These are phyloP conservation scores for Firmiana major DNA, from an alignment of 345 rosid species.

Conservation along the genomic window DNA sequence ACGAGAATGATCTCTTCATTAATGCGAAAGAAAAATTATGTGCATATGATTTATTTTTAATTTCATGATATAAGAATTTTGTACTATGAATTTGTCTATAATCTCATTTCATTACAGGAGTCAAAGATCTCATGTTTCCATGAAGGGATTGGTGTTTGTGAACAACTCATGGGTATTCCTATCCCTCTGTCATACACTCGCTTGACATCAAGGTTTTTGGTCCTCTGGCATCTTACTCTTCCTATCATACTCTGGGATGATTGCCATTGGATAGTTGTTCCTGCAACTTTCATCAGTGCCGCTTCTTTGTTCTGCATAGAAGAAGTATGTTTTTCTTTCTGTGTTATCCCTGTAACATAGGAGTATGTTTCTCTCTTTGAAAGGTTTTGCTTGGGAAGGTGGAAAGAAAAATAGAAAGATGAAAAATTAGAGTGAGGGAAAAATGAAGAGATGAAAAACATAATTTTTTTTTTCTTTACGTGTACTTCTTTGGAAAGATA, in stretches of 20 bases:
- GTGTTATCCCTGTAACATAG: neutral
- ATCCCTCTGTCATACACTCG: conserved; percentile 92
- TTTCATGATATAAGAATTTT: too few relatives aligned
- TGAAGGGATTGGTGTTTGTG: conserved; percentile 84
- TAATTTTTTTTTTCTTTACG: too few relatives aligned
- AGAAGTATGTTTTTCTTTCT: conserved; percentile 30
- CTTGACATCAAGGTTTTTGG: conserved; percentile 82
- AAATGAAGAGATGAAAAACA: too few relatives aligned
- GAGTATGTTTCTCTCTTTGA: neutral
- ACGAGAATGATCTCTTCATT: too few relatives aligned
- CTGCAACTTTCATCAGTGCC: conserved; percentile 93
- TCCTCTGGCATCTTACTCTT: conserved; percentile 92
- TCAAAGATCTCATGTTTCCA: conserved; percentile 63
- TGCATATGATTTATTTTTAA: too few relatives aligned
- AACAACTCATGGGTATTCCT: conserved; percentile 68
- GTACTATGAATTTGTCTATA: neutral
- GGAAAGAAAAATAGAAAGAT: too few relatives aligned
- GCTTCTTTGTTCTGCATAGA: conserved; percentile 76
- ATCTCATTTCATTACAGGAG: conserved; percentile 44
- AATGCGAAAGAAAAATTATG: too few relatives aligned
- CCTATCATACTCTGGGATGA: conserved; percentile 96
- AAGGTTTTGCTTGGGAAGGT: too few relatives aligned
- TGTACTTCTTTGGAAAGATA: too few relatives aligned
- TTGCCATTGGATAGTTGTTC: conserved; percentile 95
- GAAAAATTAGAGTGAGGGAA: too few relatives aligned